These are phyloP conservation scores for Schizochytrium sp. DNA, from an alignment of 108 stramenopile genomes.

Conservation along the genomic window DNA sequence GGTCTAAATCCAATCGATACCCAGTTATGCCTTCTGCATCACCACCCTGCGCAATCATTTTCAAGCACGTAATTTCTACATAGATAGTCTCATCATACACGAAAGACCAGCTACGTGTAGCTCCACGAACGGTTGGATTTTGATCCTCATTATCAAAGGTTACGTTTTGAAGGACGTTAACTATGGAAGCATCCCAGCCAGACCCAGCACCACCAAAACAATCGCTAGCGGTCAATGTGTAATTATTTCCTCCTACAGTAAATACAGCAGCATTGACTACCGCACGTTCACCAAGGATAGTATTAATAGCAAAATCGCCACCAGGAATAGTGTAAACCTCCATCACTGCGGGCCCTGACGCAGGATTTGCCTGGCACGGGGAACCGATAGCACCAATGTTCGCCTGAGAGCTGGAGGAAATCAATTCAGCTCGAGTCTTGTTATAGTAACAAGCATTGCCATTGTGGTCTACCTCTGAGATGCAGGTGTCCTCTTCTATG, in stretches of 20 bases:
- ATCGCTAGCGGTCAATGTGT: neutral
- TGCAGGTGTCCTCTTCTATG: neutral
- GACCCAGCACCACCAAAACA: conserved; percentile 16
- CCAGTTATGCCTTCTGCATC: neutral
- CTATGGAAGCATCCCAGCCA: neutral
- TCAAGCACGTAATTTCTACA: neutral
- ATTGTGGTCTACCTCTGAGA: neutral
- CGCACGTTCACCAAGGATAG: conserved; percentile 36
- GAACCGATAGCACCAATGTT: conserved; percentile 38
- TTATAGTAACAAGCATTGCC: conserved; percentile 23
- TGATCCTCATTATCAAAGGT: neutral
- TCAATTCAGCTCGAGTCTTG: neutral
- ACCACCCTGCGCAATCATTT: neutral
- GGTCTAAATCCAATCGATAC: conserved; percentile 33
- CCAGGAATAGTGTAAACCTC: conserved; percentile 11
- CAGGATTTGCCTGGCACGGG: conserved; percentile 30
- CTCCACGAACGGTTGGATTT: neutral
- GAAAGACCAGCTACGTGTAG: neutral
- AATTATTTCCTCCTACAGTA: neutral
- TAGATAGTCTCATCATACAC: neutral
- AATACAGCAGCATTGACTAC: neutral
- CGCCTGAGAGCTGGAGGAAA: neutral
- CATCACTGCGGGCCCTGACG: conserved; percentile 1
- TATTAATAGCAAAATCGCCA: neutral
- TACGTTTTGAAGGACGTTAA: neutral